Percentiles rank a stretch among this genome's conserved stretches.
These are phyloP conservation scores for Suillus weaverae DNA, from an alignment of 768 basidiomycete species.

Conservation along the genomic window DNA sequence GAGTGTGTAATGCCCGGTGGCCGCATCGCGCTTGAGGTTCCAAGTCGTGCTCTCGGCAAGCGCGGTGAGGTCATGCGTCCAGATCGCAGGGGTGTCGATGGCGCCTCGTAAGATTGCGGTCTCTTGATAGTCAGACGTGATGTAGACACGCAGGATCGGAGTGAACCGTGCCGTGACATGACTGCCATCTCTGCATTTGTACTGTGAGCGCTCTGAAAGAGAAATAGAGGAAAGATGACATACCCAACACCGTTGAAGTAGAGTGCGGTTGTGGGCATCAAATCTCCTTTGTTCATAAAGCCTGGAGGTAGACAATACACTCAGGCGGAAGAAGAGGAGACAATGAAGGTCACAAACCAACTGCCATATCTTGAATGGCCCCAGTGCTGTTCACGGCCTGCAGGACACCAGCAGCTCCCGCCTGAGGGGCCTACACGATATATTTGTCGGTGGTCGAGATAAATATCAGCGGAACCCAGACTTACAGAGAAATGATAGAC, in stretches of 20 bases:
- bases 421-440: neutral
- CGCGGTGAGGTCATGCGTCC: neutral
- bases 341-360: neutral
- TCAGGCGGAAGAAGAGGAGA: neutral
- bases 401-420: neutral
- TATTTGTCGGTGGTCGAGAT: neutral
- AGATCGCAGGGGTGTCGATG: neutral
- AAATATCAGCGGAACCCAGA: neutral
- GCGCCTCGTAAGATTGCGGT: neutral
- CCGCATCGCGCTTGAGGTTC: neutral
- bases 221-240: neutral
- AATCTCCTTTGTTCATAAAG: neutral
- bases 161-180: neutral
- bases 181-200: neutral
- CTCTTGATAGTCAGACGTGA: slow-evolving; percentile 5
- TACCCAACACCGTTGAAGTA: neutral
- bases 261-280: neutral
- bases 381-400: neutral
- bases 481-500: neutral
- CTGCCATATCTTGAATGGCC: neutral
- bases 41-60: neutral
- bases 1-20: too few species aligned
- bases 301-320: neutral
- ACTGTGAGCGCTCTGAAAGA: neutral
- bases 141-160: neutral